Base-by-base conservation (phyloP, 306 rosid genomes). In the Prunus salicina region DNA sequence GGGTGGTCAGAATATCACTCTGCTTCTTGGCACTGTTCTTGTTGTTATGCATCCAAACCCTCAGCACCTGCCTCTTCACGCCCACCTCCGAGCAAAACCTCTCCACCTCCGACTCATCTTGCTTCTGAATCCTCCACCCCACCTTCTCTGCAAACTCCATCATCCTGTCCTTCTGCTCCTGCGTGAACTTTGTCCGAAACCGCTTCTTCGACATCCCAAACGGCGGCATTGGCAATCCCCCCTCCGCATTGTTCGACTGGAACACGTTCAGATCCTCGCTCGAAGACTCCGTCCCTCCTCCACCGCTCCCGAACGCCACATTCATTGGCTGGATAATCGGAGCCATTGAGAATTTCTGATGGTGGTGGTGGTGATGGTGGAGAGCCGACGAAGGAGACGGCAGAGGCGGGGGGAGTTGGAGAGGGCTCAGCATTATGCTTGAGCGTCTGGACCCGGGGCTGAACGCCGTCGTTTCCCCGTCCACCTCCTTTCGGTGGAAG, bases 1-100 rank as follows among this genome's bases (percentile, higher is more conserved):
- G 50, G 46, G 49, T 7, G 15, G 52, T 43, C 16, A 27, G 3
- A 18, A 30, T 18, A 19, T 79, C 78, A 50, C 63, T 41, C 63
- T 62, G 81, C 77, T 72, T 77, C 78, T 67, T 84, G 9, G 67
- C 64, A 18, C 67, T 41, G 71, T 77, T 84, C 77, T 86, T 86
- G 82, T 86, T 86, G 52, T 86, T 86, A 20, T 86, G 90, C 90
- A 86, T 86, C 90, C 90, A 86, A 18, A 86, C 90, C 67, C 85
- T 86, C 4, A 86, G 82, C 14, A 86, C 90, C 73, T 76, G 88
- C 25, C 90, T 76, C 76, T 52, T 81, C 30, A 86, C 82, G 20
- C 90, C 90, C 32, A 86, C 79, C 72, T 86, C 90, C 6, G 76
- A 65, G 27, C 90, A 86, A 55, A 86, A 76, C 81, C 76, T 76